Evolutionary conservation across 2,329 filamentous ascomycete species (phyloP), one percentile per base, ranked within the genome.

Genomic region (Aureobasidium sp.): DNA sequence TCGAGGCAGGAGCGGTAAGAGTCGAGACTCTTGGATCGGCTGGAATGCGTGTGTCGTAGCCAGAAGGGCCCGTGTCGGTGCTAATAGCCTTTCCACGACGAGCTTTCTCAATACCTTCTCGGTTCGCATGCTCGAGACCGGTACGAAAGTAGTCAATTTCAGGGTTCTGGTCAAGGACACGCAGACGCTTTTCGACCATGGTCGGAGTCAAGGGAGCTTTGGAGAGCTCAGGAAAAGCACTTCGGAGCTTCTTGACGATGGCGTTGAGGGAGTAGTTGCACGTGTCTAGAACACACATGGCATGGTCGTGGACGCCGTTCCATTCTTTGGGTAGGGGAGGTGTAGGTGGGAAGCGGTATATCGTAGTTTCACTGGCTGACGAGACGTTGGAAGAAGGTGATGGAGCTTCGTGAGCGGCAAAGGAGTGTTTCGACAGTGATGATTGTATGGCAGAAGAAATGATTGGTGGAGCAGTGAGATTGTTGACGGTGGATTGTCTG

Each of bases 181-280:
- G 64, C 8, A 74, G 67, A 37, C 72, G 64, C 64, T 70, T 72
- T 61, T 74, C 71, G 52, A 74, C 65, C 71, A 71, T 71, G 14
- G 59, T 64, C 6, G 67, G 56, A 12, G 69, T 73, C 48, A 74
- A 62, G 19, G 47, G 44, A 5, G 66, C 64, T 29, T 65, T 67
- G 11, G 61, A 39, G 29, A 74, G 62, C 44, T 70, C 66, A 12
- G 68, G 69, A 42, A 73, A 73, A 7, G 67, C 65, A 24, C 68
- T 63, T 9, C 69, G 67, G 5, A 74, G 56, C 48, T 70, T 70
- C 19, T 62, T 52, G 54, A 73, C 67, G 35, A 71, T 73, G n/a
- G 61, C 62, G 3, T 61, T 35, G n/a, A 67, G 66, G 4, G 66
- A 62, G 62, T 70, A 72, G 60, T 67, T 66, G 37, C 67, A 62